Base-by-base conservation (phyloP, 2,329 filamentous ascomycete genomes). In the Cyphellophora attinorum region DNA sequence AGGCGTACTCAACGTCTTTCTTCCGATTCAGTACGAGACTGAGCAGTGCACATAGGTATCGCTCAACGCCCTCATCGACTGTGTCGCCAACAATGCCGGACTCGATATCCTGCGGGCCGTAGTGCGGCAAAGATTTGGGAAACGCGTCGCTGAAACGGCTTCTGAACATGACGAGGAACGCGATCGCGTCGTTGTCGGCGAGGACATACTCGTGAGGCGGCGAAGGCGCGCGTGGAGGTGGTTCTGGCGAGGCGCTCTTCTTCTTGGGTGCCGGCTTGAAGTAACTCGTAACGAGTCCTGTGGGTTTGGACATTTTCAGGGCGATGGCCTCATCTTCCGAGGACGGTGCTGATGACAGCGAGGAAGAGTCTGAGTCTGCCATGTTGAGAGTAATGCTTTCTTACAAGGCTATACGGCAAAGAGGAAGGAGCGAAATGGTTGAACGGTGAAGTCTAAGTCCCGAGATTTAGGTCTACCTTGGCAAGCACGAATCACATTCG, bases 101-200 rank as follows among this genome's bases (percentile, higher is more conserved):
- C 61, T 98, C 91, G 41, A 98, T 75, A 59, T 98, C 93, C 61
- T 98, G 89, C 10, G 91, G 91, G 14, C 91, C 91, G 48, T 93
- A 85, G 56, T 94, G 84, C 46, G 84, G 72, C 21, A 93, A 70
- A 19, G 85, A 91, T 59, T 86, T 81, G 31, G 88, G 81, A 48
- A 98, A 91, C 41, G 77, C 81, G 41, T 94, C 86, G 61, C 74
- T 79, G 61, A 98, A 96, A 54, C 91, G 85, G 60, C 83, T 82
- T 58, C 89, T 79, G 63, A 96, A 98, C 85, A 94, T 95, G 48
- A 96, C 85, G 60, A 98, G 84, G 63, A 98, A 95, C 85, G 89
- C 82, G 64, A 96, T 88, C 55, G 91, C 82, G 43, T 82, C 74
- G 59, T 93, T 94, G 58, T 96, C 89, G 42, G 85, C 85, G 37